Conservation (phyloP, 352 stramenopile genomes). For the Phytophthora chlamydospora region DNA sequence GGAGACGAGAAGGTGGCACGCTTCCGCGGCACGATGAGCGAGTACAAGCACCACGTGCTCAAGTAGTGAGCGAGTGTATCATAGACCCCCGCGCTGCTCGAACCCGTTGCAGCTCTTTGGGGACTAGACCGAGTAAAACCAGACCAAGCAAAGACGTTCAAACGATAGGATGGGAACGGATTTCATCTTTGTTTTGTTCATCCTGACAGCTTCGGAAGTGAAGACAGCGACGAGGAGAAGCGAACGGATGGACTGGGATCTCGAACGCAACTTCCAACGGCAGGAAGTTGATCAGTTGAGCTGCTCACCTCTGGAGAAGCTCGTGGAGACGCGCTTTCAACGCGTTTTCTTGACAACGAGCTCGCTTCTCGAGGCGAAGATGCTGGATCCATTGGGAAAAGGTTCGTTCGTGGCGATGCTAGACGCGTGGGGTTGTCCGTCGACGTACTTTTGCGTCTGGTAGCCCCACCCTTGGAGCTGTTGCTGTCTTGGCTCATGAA, state of each 20-base stretch:
- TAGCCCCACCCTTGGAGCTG: neutral
- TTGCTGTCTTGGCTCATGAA: conserved; percentile 35
- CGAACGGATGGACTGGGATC: conserved; percentile 8
- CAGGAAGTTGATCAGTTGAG: conserved; percentile 19
- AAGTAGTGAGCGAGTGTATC: conserved; percentile 45
- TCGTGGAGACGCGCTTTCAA: conserved; percentile 15
- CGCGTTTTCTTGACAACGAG: conserved; percentile 68
- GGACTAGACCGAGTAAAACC: conserved; percentile 18
- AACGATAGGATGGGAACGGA: conserved; percentile 2
- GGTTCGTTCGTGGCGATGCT: conserved; percentile 84
- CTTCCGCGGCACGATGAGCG: conserved; percentile 79
- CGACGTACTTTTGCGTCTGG: conserved; percentile 10
- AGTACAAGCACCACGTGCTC: conserved; percentile 86
- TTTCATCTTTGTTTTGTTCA: conserved; percentile 8
- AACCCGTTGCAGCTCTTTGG: conserved; percentile 16
- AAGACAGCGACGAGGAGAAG: conserved; percentile 24
- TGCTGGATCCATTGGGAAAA: conserved; percentile 67
- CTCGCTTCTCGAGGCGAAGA: conserved; percentile 43
- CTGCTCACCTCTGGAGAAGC: conserved; percentile 1
- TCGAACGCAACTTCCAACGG: neutral
- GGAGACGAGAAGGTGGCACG: conserved; percentile 75
- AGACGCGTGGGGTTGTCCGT: conserved; percentile 6
- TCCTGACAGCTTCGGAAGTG: conserved; percentile 25
- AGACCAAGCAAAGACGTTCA: conserved; percentile 17
- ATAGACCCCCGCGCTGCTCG: conserved; percentile 21